Percentiles rank a stretch among this genome's conserved stretches.
phyloP scores from a whole-genome alignment of 2,329 filamentous ascomycete genomes.

The Polychaeton citri region DNA sequence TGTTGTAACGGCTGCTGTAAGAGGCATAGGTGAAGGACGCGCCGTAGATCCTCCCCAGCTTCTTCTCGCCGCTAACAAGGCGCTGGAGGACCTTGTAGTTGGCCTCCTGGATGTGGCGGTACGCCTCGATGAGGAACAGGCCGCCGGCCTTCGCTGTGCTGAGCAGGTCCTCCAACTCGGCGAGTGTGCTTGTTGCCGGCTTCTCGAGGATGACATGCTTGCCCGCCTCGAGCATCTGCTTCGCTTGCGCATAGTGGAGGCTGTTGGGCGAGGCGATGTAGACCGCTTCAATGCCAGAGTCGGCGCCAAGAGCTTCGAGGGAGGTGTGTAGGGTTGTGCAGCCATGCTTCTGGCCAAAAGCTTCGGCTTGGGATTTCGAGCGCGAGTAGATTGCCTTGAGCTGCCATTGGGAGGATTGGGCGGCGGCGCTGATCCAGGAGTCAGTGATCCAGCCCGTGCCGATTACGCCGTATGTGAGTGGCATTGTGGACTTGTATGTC shows the following conservation, averaged over 20 bases:
- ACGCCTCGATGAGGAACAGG: slow-evolving; percentile 35
- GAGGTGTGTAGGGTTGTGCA: slow-evolving; percentile 25
- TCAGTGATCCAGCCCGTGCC: slow-evolving; percentile 35
- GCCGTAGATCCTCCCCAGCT: slow-evolving; percentile 30
- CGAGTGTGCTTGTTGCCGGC: slow-evolving; percentile 29
- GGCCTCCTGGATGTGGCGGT: slow-evolving; percentile 36
- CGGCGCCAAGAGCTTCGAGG: slow-evolving; percentile 25
- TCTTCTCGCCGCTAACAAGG: slow-evolving; percentile 20
- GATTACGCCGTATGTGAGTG: slow-evolving; percentile 1
- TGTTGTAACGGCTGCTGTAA: slow-evolving; percentile 33
- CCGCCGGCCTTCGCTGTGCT: slow-evolving; percentile 25
- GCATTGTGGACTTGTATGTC: slow-evolving; percentile 2
- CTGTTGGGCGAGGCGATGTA: slow-evolving; percentile 39
- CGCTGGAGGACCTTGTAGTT: slow-evolving; percentile 33
- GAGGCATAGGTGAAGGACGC: slow-evolving; percentile 32
- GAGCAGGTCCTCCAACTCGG: slow-evolving; percentile 32
- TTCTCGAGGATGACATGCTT: slow-evolving; percentile 41
- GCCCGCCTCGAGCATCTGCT: slow-evolving; percentile 26
- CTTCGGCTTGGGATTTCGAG: slow-evolving; percentile 26
- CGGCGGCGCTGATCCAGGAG: slow-evolving; percentile 31
- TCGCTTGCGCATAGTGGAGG: slow-evolving; percentile 33
- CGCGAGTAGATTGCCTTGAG: slow-evolving; percentile 35
- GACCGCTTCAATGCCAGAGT: slow-evolving; percentile 27
- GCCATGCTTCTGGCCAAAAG: slow-evolving; percentile 30
- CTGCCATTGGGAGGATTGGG: slow-evolving; percentile 30